A percentile compares a stretch with the other conserved stretches of the same genome.
Evolutionary conservation across 2,329 filamentous ascomycete species (phyloP).

Genomic region (Colletotrichum sp.): DNA sequence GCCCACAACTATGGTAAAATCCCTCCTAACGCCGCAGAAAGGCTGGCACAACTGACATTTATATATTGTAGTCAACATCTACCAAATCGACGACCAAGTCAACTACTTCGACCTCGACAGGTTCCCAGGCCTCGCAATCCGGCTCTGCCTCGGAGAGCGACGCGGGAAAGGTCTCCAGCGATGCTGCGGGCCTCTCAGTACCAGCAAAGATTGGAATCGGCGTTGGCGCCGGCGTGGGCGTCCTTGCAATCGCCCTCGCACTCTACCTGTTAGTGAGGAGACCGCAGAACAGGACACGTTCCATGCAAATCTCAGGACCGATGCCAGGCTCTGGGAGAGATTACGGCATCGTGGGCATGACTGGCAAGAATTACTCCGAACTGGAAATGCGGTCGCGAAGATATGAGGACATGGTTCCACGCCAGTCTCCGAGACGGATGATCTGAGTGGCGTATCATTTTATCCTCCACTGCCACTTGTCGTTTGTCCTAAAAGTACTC

Average conservation of each 20-base stretch:
- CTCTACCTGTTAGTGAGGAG: conserved; percentile 43
- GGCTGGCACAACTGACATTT: not conserved
- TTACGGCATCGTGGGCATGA: conserved; percentile 16
- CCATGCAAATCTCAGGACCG: conserved; percentile 55
- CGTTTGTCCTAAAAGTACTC: not conserved
- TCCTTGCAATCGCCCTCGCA: conserved; percentile 41
- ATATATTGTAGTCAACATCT: not conserved
- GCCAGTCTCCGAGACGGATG: conserved; percentile 51
- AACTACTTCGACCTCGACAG: conserved; percentile 10
- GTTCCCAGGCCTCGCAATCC: conserved; percentile 1
- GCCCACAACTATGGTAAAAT: conserved; percentile 6
- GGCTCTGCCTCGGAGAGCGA: not conserved
- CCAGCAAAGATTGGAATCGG: conserved; percentile 55
- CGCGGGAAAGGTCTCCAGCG: not conserved
- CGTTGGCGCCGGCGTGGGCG: conserved; percentile 47
- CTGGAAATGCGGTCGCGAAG: conserved; percentile 56
- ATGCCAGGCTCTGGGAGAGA: conserved; percentile 49
- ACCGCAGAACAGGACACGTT: conserved; percentile 29
- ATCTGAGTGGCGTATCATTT: conserved; percentile 29
- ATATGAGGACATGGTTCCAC: conserved; percentile 63
- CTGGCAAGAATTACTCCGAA: conserved; percentile 39
- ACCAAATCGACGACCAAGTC: conserved; percentile 6
- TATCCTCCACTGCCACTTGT: not conserved
- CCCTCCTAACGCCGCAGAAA: not conserved
- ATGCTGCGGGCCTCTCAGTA: conserved; percentile 37